A percentile compares a stretch with the other conserved stretches of the same genome.
Evolutionary conservation across 2,329 filamentous ascomycete species (phyloP).

Genomic region (Exophiala viscosa): DNA sequence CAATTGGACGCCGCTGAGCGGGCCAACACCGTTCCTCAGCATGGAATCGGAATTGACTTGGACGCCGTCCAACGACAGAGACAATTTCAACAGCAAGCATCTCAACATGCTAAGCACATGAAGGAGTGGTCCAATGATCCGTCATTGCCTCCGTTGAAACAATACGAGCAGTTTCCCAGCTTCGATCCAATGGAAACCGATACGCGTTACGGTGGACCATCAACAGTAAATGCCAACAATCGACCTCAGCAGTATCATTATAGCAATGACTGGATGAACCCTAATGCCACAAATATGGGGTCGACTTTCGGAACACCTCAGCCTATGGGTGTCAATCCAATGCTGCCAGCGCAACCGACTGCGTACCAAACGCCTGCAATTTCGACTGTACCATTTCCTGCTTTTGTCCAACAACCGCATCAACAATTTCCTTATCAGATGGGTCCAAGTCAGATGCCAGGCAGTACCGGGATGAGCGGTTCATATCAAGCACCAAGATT

Average conservation of each 20-base stretch:
- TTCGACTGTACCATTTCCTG: conserved; percentile 10
- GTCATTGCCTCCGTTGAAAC: conserved; percentile 21
- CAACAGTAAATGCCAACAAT: conserved; percentile 17
- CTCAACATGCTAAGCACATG: conserved; percentile 28
- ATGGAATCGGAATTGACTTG: conserved; percentile 25
- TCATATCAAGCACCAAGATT: conserved; percentile 17
- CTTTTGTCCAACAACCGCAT: conserved; percentile 21
- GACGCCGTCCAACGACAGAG: conserved; percentile 26
- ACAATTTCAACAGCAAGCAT: conserved; percentile 27
- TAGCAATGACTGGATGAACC: conserved; percentile 27
- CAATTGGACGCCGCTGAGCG: conserved; percentile 18
- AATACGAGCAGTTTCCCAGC: conserved; percentile 18
- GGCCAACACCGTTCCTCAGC: neutral
- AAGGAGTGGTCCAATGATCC: conserved; percentile 24
- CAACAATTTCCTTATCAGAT: conserved; percentile 19
- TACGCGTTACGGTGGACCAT: conserved; percentile 7
- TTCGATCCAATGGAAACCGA: conserved; percentile 6
- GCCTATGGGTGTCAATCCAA: conserved; percentile 15
- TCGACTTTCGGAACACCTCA: conserved; percentile 8
- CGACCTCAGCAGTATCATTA: conserved; percentile 22
- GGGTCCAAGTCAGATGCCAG: neutral
- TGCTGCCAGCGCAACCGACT: conserved; percentile 12
- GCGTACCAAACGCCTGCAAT: conserved; percentile 5
- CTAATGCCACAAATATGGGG: conserved; percentile 4
- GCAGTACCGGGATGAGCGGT: conserved; percentile 1